These are phyloP conservation scores for Piper longum DNA, from an alignment of 164 flowering plant species.

Conservation along the genomic window DNA sequence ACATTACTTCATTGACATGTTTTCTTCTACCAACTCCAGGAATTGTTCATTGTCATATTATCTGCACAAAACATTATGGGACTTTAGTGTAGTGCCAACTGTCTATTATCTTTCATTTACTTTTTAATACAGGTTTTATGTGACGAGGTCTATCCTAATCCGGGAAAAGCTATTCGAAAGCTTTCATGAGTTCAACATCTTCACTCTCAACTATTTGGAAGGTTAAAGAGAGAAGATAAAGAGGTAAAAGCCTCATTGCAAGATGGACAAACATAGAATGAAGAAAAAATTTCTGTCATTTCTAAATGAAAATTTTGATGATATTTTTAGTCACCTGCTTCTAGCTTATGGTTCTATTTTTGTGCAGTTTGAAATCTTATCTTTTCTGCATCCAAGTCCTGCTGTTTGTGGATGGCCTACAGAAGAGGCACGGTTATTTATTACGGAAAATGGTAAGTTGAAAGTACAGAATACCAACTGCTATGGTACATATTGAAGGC, in stretches of 20 bases:
- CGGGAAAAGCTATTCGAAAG: conserved; percentile 59
- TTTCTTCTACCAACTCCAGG: not conserved
- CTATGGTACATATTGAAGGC: not conserved
- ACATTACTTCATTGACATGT: not conserved
- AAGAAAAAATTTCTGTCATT: too few species aligned
- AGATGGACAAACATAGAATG: too few species aligned
- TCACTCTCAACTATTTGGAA: conserved; percentile 56
- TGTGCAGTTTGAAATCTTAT: conserved; percentile 62
- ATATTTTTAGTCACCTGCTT: not conserved
- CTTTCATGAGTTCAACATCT: conserved; percentile 85
- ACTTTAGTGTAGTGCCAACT: not conserved
- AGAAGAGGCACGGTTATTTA: conserved; percentile 67
- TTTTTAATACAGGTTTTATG: conserved; percentile 56
- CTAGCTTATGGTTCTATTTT: not conserved
- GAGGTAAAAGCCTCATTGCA: conserved; percentile 71
- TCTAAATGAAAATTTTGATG: not conserved
- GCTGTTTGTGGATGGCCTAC: conserved; percentile 95
- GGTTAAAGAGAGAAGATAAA: conserved; percentile 65
- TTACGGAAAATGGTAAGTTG: conserved; percentile 62
- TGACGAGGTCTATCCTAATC: conserved; percentile 39
- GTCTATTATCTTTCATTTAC: not conserved
- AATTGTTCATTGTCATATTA: not conserved
- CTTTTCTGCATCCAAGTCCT: conserved; percentile 91
- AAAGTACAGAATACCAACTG: not conserved
- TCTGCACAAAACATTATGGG: not conserved